Evolutionary conservation across 805 yeast species (phyloP).

Genomic region (Deakozyma indianensis): DNA sequence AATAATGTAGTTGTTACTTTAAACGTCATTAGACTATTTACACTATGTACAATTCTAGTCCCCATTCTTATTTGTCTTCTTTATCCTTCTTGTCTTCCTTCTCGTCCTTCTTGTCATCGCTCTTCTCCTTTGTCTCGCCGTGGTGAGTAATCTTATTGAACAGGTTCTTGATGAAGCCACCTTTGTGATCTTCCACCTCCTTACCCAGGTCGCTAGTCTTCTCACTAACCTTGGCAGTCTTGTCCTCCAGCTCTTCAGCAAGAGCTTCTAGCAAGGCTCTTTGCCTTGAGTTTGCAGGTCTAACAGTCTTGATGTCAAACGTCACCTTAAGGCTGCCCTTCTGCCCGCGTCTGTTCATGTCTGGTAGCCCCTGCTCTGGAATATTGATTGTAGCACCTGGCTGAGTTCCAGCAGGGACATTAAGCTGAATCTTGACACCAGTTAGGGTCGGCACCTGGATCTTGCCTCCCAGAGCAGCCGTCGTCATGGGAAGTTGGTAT

Average conservation of each 20-base stretch:
- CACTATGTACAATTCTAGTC: slow-evolving; percentile 1
- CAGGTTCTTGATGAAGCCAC: slow-evolving; percentile 19
- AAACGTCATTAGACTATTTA: too few relatives aligned
- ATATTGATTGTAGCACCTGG: slow-evolving; percentile 58
- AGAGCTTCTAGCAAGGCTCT: slow-evolving; percentile 82
- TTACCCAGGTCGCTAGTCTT: slow-evolving; percentile 12
- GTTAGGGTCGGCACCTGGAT: slow-evolving; percentile 74
- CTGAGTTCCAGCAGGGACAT: slow-evolving; percentile 76
- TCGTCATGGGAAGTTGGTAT: slow-evolving; percentile 74
- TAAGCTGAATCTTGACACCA: slow-evolving; percentile 61
- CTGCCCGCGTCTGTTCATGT: slow-evolving; percentile 31
- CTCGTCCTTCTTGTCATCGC: too few relatives aligned
- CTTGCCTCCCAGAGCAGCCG: slow-evolving; percentile 92
- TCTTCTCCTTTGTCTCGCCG: slow-evolving; percentile 8
- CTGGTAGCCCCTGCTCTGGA: slow-evolving; percentile 81
- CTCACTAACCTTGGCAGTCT: slow-evolving; percentile 57
- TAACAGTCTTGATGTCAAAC: slow-evolving; percentile 53
- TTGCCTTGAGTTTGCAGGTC: slow-evolving; percentile 73
- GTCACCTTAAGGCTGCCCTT: slow-evolving; percentile 75
- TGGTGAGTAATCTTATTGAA: slow-evolving; percentile 19
- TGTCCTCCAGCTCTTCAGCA: slow-evolving; percentile 81
- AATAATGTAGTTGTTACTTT: too few relatives aligned
- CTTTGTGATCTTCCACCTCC: slow-evolving; percentile 8
- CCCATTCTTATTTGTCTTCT: too few relatives aligned
- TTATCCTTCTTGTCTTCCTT: too few relatives aligned